Base-by-base conservation (phyloP, 352 stramenopile species). In the Phytophthora foliorum region DNA sequence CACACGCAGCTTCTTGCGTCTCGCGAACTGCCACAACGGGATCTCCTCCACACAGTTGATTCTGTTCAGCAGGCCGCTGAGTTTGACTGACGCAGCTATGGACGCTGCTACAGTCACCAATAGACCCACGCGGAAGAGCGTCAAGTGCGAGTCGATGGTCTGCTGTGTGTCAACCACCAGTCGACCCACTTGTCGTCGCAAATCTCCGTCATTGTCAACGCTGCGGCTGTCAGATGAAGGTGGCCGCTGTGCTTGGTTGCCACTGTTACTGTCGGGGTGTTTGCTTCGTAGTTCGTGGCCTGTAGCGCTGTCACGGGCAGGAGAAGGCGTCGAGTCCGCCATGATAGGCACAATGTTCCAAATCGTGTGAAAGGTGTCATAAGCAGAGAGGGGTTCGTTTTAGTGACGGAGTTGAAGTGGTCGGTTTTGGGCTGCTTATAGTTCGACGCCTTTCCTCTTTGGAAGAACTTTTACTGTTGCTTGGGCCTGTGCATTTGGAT, bases 1-100 rank as follows among this genome's bases (percentile, higher is more conserved):
- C 59, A 90, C 88, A 16, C 78, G 78, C n/a, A 95, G 70, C 50
- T 84, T 92, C 58, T 93, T 91, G 41, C 79, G 81, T 4, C 83
- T 77, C 19, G 75, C 71, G 19, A 94, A 92, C 34, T 86, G 83
- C 52, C 83, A 86, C 46, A 78, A 60, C 24, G 84, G 82, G 29
- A 92, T 89, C 13, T 89, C 78, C 10, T 92, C 83, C 5, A 92
- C 73, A 24, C 63, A 76, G 24, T 82, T 75, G 49, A 88, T 80
- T 6, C 77, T 71, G 3, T 79, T 77, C 17, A 94, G 60, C 52
- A 89, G 42, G 6, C 85, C 85, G 49, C 85, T 95, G 6, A 91
- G 69, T 16, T 79, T 74, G 11, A 91, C 60, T 0, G 75, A 77
- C 1, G 73, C 75, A 5, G 69, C 78, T 32, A 86, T 39, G 0